A percentile compares a stretch with the other conserved stretches of the same genome.
These are phyloP conservation scores for Phaeolepiota aurea DNA, from an alignment of 768 basidiomycete genomes.

Conservation along the genomic window DNA sequence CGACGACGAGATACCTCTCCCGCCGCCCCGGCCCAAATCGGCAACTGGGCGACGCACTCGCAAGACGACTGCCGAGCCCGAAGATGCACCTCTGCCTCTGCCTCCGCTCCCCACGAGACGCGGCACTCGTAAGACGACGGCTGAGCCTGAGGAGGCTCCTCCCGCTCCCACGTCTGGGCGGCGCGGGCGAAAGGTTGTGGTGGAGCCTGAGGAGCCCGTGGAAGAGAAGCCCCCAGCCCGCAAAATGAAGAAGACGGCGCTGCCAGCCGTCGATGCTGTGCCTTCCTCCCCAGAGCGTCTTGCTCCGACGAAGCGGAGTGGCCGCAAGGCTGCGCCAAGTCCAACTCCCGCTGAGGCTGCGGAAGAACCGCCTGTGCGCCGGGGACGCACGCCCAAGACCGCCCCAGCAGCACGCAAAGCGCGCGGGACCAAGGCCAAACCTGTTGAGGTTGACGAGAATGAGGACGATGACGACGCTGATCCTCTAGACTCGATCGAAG, in stretches of 20 bases:
- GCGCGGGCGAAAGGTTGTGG: constrained; percentile 12
- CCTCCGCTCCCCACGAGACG: constrained; percentile 1
- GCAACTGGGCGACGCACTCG: constrained; percentile 14
- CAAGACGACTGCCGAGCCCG: constrained; percentile 15
- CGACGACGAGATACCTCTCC: constrained; percentile 1
- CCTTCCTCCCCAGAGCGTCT: background rate
- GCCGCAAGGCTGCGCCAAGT: constrained; percentile 11
- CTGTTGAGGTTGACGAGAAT: constrained; percentile 10
- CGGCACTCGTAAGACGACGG: constrained; percentile 1
- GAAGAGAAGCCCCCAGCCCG: constrained; percentile 7
- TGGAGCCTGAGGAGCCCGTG: constrained; percentile 7
- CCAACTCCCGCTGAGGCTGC: constrained; percentile 7
- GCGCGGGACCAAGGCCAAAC: constrained; percentile 12
- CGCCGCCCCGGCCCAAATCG: constrained; percentile 3
- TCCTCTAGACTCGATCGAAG: constrained; percentile 11
- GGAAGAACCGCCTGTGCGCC: constrained; percentile 5
- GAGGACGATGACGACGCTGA: constrained; percentile 15
- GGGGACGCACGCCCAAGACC: constrained; percentile 9
- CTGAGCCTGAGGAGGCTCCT: constrained; percentile 3
- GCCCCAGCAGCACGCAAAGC: constrained; percentile 4
- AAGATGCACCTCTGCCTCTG: constrained; percentile 8
- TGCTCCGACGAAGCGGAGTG: constrained; percentile 12
- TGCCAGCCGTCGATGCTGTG: background rate
- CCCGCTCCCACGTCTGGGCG: constrained; percentile 6
- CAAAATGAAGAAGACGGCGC: constrained; percentile 12